These are phyloP conservation scores for Beta vulgaris DNA, from an alignment of 148 eudicot species.

Conservation along the genomic window DNA sequence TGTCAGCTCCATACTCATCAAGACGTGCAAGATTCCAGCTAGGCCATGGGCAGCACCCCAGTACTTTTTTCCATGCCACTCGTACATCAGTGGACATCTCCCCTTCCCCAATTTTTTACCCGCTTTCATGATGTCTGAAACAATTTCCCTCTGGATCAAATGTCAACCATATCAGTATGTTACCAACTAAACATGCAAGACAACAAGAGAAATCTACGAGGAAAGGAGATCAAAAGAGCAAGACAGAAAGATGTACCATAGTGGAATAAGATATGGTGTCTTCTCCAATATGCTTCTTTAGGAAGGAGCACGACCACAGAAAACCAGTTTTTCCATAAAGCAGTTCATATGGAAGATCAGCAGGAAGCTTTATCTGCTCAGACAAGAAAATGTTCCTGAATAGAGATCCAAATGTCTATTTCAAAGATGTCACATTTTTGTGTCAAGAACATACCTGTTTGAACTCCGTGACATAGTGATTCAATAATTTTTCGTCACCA, in stretches of 20 bases:
- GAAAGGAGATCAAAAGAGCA: neutral
- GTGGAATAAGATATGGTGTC: conserved; percentile 49
- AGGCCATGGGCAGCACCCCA: conserved; percentile 97
- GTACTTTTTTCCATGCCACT: conserved; percentile 78
- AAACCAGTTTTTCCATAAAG: conserved; percentile 85
- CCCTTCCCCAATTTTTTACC: conserved; percentile 58
- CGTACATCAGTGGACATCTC: conserved; percentile 77
- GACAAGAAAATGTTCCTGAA: neutral
- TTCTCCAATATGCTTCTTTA: conserved; percentile 68
- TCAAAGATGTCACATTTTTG: neutral
- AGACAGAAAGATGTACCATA: conserved; percentile 39
- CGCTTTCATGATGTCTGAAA: conserved; percentile 47
- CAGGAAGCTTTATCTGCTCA: conserved; percentile 58
- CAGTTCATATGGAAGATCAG: conserved; percentile 76
- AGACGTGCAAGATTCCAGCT: conserved; percentile 76
- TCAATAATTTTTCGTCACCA: conserved; percentile 46
- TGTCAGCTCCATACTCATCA: conserved; percentile 72
- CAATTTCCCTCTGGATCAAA: conserved; percentile 48
- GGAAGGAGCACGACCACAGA: conserved; percentile 78
- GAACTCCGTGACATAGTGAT: conserved; percentile 53
- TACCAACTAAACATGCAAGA: neutral
- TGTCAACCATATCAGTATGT: neutral
- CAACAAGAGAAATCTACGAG: neutral
- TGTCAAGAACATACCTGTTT: conserved; percentile 43
- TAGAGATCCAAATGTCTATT: neutral